Conservation (phyloP, 805 yeast genomes). For the Hanseniaspora vineae region DNA sequence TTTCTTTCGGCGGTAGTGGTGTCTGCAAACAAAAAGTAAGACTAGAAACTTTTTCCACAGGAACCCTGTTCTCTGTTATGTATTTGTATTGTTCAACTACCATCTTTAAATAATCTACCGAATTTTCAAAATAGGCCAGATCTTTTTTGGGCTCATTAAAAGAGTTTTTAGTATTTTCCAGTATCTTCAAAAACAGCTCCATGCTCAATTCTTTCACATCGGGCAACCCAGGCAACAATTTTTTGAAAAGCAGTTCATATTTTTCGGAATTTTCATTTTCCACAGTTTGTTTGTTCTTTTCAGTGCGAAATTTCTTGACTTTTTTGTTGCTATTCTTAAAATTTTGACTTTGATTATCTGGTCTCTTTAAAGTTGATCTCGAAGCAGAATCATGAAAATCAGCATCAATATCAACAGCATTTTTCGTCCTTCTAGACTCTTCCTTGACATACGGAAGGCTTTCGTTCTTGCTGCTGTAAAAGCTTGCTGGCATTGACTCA, state of each 20-base stretch:
- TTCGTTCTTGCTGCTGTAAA: too few species aligned
- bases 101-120: constrained; percentile 1
- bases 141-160: neutral
- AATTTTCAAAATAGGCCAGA: neutral
- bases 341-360: too few species aligned
- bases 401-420: too few species aligned
- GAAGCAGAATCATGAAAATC: too few species aligned
- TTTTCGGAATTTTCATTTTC: constrained; percentile 10
- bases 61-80: neutral
- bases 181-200: constrained; percentile 16
- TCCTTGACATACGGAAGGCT: too few species aligned
- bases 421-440: too few species aligned
- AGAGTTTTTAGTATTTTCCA: constrained; percentile 17
- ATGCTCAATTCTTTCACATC: constrained; percentile 16
- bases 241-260: constrained; percentile 14
- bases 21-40: constrained; percentile 31
- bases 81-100: constrained; percentile 5
- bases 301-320: neutral
- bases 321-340: neutral
- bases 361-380: too few species aligned
- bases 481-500: too few species aligned
- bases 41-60: neutral
- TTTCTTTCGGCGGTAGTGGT: constrained; percentile 64
- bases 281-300: neutral
- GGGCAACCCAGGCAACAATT: constrained; percentile 17